Base-by-base conservation (phyloP, 768 basidiomycete genomes). In the Lactarius tabidus region DNA sequence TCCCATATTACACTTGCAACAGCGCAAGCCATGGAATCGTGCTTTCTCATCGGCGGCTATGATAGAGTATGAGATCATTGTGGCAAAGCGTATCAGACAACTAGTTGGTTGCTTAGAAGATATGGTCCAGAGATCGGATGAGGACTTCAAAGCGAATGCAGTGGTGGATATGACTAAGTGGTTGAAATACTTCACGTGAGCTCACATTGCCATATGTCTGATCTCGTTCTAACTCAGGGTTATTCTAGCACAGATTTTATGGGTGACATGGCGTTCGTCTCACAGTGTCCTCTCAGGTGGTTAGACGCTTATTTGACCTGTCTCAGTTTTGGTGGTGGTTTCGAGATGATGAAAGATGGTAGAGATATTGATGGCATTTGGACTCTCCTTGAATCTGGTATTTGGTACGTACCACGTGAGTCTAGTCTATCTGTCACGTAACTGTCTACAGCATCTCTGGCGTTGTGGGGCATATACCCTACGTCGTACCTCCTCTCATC, bases 11-110 rank as follows among this genome's bases (percentile, higher is more conserved):
- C 45, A 48, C 45, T 23, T 48, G 45, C 23, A 48, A 23, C 45
- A 48, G 12, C 45, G 45, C 12, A 48, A 48, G 23, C 45, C 45
- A 26, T 48, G 45, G 45, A 48, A 4, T 26, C n/a, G 12, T 12
- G 45, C 45, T 4, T 48, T 85, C 72, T 82, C 73, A 48, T 77
- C 77, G 12, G 62, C 71, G 2, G 78, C 83, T 1, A 66, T 85
- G 52, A 81, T 79, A 69, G 80, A 78, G 17, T 84, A 84, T 58
- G 78, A 82, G 64, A 67, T 70, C 1, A 69, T 80, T 5, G 70
- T 84, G 23, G 72, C 72, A 1, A 70, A 70, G 23, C 69, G 82
- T 17, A 76, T 75, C 5, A 64, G 67, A 1, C 80, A 84, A 63
- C 75, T 84, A 1, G 74, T 81, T 10, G 80, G 80, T 9, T 63